Conservation (phyloP, 208 protist species). For the Naegleria fowleri region DNA sequence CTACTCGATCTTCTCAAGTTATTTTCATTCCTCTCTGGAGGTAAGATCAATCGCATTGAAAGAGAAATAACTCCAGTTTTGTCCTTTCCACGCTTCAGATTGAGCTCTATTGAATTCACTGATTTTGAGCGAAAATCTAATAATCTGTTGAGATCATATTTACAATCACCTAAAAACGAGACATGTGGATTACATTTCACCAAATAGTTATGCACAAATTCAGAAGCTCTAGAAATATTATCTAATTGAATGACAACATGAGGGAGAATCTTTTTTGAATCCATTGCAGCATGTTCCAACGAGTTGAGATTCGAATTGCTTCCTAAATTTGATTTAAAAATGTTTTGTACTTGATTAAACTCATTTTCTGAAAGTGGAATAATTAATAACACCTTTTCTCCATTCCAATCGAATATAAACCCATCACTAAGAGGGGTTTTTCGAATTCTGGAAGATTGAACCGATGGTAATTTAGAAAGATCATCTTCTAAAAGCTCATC, state of each 20-base stretch:
- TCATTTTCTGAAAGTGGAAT: not conserved
- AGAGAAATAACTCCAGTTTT: not conserved
- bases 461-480: not conserved
- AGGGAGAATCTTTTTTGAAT: not conserved
- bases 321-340: not conserved
- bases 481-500: not conserved
- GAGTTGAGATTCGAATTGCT: not conserved
- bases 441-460: not conserved
- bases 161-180: not conserved
- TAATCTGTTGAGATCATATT: not conserved
- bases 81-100: not conserved
- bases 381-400: not conserved
- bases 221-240: not conserved
- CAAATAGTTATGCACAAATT: not conserved
- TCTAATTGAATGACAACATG: not conserved
- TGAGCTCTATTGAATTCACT: not conserved
- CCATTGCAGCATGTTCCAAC: not conserved
- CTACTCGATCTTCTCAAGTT: not conserved
- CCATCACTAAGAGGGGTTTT: not conserved
- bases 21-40: not conserved
- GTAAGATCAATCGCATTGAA: not conserved
- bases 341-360: not conserved
- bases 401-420: not conserved
- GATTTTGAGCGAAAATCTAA: not conserved
- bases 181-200: not conserved